These are phyloP conservation scores for Endocladia muricata DNA, from an alignment of 31 red algal genomes.

Conservation along the genomic window DNA sequence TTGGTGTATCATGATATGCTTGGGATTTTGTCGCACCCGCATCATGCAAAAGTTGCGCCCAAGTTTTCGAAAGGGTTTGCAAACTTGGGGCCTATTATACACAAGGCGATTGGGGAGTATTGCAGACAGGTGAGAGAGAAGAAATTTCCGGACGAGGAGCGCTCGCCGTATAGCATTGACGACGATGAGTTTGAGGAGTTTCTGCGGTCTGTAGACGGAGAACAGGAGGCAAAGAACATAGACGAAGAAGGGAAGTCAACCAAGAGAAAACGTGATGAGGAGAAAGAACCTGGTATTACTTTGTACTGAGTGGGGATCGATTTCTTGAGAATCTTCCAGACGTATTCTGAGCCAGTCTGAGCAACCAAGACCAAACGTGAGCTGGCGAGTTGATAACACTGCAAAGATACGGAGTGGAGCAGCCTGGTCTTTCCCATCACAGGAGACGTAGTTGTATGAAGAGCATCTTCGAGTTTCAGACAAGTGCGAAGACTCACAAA, in stretches of 20 bases:
- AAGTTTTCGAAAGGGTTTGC: constrained; percentile 93
- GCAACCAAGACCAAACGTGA: no score
- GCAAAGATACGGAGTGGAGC: no score
- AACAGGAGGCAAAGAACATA: not conserved
- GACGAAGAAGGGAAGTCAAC: not conserved
- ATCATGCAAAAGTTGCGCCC: constrained; percentile 93
- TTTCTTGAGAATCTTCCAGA: no score
- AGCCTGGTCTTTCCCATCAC: no score
- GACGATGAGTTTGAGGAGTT: constrained; percentile 67
- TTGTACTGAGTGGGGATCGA: no score
- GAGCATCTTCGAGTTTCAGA: no score
- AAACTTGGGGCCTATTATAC: constrained; percentile 55
- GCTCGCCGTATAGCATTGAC: constrained; percentile 84
- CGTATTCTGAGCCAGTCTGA: no score
- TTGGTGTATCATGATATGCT: constrained; percentile 98
- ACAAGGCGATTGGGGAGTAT: constrained; percentile 72
- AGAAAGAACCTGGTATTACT: not conserved
- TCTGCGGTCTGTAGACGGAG: not conserved
- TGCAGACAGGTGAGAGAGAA: constrained; percentile 59
- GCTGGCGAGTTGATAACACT: no score
- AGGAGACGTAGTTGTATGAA: no score
- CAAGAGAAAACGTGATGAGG: not conserved
- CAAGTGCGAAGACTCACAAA: not conserved
- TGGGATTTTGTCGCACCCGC: constrained; percentile 92
- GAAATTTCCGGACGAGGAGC: constrained; percentile 56